Percentiles rank a stretch among this genome's conserved stretches.
phyloP scores from a whole-genome alignment of 2,329 filamentous ascomycete species.

The Diaporthe destruens region DNA sequence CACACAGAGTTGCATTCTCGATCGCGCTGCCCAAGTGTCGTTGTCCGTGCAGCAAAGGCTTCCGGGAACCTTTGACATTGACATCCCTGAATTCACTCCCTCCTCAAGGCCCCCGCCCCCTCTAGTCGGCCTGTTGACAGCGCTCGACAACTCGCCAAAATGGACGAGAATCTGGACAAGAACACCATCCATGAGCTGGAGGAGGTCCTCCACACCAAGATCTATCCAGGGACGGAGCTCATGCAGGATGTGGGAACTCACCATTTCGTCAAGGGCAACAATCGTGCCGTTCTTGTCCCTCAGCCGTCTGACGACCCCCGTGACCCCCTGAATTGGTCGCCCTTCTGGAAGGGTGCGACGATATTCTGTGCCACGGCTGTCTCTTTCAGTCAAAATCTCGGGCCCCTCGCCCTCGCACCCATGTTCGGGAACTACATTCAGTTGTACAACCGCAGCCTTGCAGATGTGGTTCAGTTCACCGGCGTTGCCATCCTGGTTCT shows the following conservation, averaged over 20 bases:
- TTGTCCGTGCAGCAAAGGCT: background rate
- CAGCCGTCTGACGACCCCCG: slow-evolving; percentile 60
- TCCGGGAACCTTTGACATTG: background rate
- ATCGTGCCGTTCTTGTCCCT: slow-evolving; percentile 62
- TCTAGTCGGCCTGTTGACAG: background rate
- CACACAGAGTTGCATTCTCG: slow-evolving; percentile 3
- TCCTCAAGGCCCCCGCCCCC: too few species aligned
- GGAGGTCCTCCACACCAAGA: slow-evolving; percentile 49
- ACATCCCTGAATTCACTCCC: background rate
- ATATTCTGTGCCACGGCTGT: slow-evolving; percentile 53
- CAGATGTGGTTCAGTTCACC: slow-evolving; percentile 63
- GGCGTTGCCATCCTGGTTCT: slow-evolving; percentile 62
- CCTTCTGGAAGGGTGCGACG: slow-evolving; percentile 57
- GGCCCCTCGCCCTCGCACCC: slow-evolving; percentile 58
- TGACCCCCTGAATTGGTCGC: slow-evolving; percentile 63
- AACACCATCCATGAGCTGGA: slow-evolving; percentile 43
- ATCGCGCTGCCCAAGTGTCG: background rate
- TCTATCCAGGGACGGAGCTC: slow-evolving; percentile 54
- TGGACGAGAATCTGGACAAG: slow-evolving; percentile 42
- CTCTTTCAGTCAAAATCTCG: slow-evolving; percentile 57
- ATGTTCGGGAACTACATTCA: slow-evolving; percentile 71
- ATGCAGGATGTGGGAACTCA: slow-evolving; percentile 68
- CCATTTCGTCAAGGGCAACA: slow-evolving; percentile 70
- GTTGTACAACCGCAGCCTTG: slow-evolving; percentile 65
- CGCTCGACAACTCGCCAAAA: background rate